Evolutionary conservation across 2,329 filamentous ascomycete genomes (phyloP).

Genomic region (Lachnellula occidentalis): DNA sequence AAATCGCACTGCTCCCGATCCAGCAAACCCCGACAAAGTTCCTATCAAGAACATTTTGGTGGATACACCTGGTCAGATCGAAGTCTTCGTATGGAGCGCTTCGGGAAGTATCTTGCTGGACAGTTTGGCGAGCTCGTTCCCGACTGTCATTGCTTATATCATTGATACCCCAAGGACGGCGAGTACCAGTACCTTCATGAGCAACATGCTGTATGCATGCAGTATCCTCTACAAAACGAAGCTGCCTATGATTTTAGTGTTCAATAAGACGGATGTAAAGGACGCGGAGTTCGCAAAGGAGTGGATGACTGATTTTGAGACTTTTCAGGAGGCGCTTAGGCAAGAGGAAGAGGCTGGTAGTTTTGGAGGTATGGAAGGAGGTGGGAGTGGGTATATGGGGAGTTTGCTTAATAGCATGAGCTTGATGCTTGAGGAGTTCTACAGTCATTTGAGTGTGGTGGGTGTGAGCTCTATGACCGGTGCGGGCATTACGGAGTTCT

Average conservation of each 20-base stretch:
- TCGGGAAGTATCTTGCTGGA: constrained; percentile 91
- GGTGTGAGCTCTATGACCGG: constrained; percentile 92
- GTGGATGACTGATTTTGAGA: constrained; percentile 99
- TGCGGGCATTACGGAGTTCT: constrained; percentile 88
- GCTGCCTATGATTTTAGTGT: constrained; percentile 95
- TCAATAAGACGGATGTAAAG: constrained; percentile 98
- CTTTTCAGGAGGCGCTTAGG: constrained; percentile 81
- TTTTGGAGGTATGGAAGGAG: constrained; percentile 67
- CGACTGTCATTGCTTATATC: constrained; percentile 93
- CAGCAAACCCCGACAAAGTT: constrained; percentile 53
- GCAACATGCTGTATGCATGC: constrained; percentile 99
- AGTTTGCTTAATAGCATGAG: constrained; percentile 97
- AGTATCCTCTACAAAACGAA: constrained; percentile 99
- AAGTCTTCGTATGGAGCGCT: constrained; percentile 98
- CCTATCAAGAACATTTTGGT: constrained; percentile 80
- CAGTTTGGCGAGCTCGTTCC: constrained; percentile 87
- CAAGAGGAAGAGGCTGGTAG: constrained; percentile 73
- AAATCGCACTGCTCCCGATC: constrained; percentile 69
- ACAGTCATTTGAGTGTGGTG: constrained; percentile 87
- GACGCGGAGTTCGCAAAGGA: constrained; percentile 88
- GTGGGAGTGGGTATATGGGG: constrained; percentile 92
- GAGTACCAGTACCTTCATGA: constrained; percentile 97
- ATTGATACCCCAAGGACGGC: constrained; percentile 93
- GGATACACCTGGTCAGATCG: constrained; percentile 95
- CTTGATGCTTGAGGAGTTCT: constrained; percentile 94